Conservation (phyloP, 768 basidiomycete species). For the Mycena galopus region DNA sequence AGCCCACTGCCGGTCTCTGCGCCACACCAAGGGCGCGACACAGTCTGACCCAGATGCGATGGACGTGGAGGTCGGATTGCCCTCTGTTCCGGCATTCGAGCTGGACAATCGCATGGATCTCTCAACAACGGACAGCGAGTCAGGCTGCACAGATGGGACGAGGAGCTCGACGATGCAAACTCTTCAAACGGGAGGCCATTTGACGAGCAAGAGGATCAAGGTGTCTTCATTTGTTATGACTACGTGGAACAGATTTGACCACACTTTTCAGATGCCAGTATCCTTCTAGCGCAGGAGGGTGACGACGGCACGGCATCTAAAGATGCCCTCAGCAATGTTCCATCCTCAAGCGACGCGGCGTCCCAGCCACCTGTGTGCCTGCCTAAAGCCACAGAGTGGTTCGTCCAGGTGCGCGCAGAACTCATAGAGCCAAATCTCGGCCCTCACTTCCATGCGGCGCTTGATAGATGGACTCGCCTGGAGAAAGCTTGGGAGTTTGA, state of each 20-base stretch:
- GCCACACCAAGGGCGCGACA: neutral
- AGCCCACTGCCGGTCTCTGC: neutral
- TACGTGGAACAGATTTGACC: no score
- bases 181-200: neutral
- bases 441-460: neutral
- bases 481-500: neutral
- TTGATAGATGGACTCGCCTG: constrained; percentile 7
- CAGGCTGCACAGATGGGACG: neutral
- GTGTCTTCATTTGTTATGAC: neutral
- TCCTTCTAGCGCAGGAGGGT: no score
- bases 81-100: no score
- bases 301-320: neutral
- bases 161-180: neutral
- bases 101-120: neutral
- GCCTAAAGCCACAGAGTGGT: neutral
- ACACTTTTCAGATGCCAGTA: no score
- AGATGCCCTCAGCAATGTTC: neutral
- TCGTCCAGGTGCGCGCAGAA: neutral
- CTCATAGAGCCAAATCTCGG: neutral
- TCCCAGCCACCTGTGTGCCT: neutral
- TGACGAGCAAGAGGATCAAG: neutral
- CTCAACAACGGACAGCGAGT: neutral
- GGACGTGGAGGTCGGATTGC: neutral
- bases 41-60: neutral
- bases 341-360: no score